Evolutionary conservation across 208 protist genomes (phyloP).

Genomic region (Borovskyia barvae): DNA sequence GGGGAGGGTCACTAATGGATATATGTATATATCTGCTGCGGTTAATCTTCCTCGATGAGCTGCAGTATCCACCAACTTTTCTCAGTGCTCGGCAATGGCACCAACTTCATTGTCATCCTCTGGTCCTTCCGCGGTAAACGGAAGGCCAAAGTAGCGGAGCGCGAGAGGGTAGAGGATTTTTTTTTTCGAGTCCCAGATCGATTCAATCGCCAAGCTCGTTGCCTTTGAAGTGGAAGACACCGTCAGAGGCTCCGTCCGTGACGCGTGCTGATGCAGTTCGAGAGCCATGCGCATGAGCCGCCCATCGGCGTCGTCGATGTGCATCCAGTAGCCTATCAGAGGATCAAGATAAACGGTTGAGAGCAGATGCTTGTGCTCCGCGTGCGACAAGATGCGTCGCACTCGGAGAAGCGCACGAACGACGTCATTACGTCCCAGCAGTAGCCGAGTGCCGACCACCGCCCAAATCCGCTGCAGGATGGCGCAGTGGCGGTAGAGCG

Average conservation of each 20-base stretch:
- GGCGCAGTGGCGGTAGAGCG: slow-evolving; percentile 80
- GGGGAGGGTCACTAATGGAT: too few relatives aligned
- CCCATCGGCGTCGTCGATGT: slow-evolving; percentile 39
- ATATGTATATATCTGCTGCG: too few relatives aligned
- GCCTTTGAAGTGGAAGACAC: background rate
- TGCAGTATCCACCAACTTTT: background rate
- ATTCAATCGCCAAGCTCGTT: slow-evolving; percentile 3
- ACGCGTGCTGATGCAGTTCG: slow-evolving; percentile 68
- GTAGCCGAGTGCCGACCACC: slow-evolving; percentile 68
- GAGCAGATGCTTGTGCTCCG: slow-evolving; percentile 82
- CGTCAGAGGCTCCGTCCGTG: slow-evolving; percentile 41
- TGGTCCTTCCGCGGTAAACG: slow-evolving; percentile 22
- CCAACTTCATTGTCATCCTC: too few relatives aligned
- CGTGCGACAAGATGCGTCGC: slow-evolving; percentile 68
- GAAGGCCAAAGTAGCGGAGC: slow-evolving; percentile 47
- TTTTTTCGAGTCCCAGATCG: slow-evolving; percentile 23
- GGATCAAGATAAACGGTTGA: slow-evolving; percentile 75
- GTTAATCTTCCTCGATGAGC: too few relatives aligned
- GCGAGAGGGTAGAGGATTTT: slow-evolving; percentile 51
- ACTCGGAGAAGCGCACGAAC: slow-evolving; percentile 73
- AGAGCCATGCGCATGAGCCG: slow-evolving; percentile 47
- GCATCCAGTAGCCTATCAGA: slow-evolving; percentile 77
- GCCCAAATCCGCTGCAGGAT: slow-evolving; percentile 72
- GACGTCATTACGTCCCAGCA: slow-evolving; percentile 65
- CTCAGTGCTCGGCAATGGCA: too few relatives aligned